phyloP scores from a whole-genome alignment of 2,329 filamentous ascomycete species.

The Cercospora nicotianae region DNA sequence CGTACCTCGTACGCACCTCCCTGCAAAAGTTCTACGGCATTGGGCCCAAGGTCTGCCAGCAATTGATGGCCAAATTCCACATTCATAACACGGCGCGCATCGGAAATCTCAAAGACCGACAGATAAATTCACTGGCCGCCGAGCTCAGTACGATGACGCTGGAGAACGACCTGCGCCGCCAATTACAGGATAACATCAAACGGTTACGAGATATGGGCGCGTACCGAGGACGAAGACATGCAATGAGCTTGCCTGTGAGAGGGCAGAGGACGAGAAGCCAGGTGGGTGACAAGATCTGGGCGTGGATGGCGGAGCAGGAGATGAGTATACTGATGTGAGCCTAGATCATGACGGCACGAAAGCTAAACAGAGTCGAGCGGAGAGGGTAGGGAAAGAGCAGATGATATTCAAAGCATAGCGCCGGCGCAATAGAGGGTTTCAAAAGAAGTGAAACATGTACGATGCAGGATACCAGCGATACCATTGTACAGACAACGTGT shows the following conservation, averaged over 20 bases:
- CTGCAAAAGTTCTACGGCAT: slow-evolving; percentile 87
- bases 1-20: slow-evolving; percentile 67
- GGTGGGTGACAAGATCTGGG: slow-evolving; percentile 43
- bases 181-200: slow-evolving; percentile 80
- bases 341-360: slow-evolving; percentile 60
- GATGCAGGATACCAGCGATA: slow-evolving; percentile 3
- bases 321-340: slow-evolving; percentile 13
- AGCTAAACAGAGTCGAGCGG: slow-evolving; percentile 60
- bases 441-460: neutral
- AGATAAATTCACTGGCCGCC: slow-evolving; percentile 76
- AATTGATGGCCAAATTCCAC: slow-evolving; percentile 82
- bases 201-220: slow-evolving; percentile 86
- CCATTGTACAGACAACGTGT: slow-evolving; percentile 11
- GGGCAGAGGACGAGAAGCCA: slow-evolving; percentile 85
- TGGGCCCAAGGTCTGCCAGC: slow-evolving; percentile 66
- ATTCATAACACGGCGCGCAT: slow-evolving; percentile 83
- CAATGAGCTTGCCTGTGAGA: slow-evolving; percentile 86
- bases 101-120: slow-evolving; percentile 70
- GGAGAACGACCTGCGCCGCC: slow-evolving; percentile 79
- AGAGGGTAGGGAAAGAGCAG: slow-evolving; percentile 37
- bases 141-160: slow-evolving; percentile 90
- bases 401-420: slow-evolving; percentile 21
- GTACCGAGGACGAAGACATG: slow-evolving; percentile 85
- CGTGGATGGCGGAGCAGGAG: neutral
- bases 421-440: slow-evolving; percentile 17